Base-by-base conservation (phyloP, 352 stramenopile genomes). In the Pelagophyceae sp. region DNA sequence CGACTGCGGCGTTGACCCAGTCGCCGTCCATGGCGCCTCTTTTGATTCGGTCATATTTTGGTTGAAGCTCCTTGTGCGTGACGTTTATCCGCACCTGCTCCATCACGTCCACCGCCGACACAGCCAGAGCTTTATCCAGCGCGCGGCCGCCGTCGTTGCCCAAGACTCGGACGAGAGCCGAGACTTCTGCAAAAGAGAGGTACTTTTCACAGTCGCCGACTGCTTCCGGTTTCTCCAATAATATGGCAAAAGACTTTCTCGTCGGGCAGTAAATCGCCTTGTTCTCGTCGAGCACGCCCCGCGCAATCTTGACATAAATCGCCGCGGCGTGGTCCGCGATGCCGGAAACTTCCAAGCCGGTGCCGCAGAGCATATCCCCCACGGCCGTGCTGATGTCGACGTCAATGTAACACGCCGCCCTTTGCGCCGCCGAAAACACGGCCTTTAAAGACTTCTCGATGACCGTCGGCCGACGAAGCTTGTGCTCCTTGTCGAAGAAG, bases 71-170 rank as follows among this genome's bases (percentile, higher is more conserved):
- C n/a, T n/a, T n/a, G n/a, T n/a, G n/a, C 11, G 45, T 54, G 11
- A 54, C 45, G 11, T 23, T 11, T 11, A 23, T 11, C 45, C 45
- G 45, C 11, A 67, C 15, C 23, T 35, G 33, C 15, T 33, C 67
- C 67, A 74, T 74, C 67, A 60, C 67, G 67, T 74, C 67, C 17
- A 74, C 67, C 15, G 67, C 67, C 2, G 67, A 33, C 5, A 11
- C 1, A 1, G 37, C 29, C 25, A 51, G n/a, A 1, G 67, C 67
- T 17, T 23, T 20, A 37, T 74, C 67, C 5, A 74, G 38, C 17
- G 17, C 20, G 33, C 33, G 33, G 35, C 35, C 67, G n/a, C 67
- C 67, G 67, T 74, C 67, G 35, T 17, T 19, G 23, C 67, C 67
- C 5, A 74, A 27, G 17, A 74, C 35, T 1, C 67, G 33, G 33